Percentiles rank a stretch among this genome's conserved stretches.
phyloP scores from a whole-genome alignment of 345 rosid genomes.

The Brassica napus region DNA sequence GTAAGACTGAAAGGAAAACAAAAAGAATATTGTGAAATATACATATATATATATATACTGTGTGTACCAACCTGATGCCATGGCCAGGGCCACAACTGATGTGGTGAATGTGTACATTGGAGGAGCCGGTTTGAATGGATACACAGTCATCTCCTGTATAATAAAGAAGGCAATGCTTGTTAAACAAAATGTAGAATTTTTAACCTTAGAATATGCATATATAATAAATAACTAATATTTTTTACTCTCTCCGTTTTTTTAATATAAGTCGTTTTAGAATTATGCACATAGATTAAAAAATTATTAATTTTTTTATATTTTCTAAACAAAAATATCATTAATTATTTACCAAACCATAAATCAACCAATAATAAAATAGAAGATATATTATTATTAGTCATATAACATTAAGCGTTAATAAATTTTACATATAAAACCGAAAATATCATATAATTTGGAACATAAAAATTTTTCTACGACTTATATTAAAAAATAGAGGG shows the following conservation, averaged over 20 bases:
- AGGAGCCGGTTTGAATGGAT: constrained; percentile 87
- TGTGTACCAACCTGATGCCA: constrained; percentile 68
- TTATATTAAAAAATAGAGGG: too few species aligned
- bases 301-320: too few species aligned
- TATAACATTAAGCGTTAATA: too few species aligned
- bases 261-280: too few species aligned
- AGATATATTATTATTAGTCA: too few species aligned
- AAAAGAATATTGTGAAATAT: neutral
- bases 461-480: too few species aligned
- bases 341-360: too few species aligned
- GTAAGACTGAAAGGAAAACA: neutral
- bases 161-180: neutral
- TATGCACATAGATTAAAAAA: too few species aligned
- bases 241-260: neutral
- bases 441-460: too few species aligned
- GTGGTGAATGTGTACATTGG: constrained; percentile 71
- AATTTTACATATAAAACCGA: too few species aligned
- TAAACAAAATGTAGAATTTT: neutral
- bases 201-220: neutral
- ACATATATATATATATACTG: neutral
- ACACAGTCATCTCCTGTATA: constrained; percentile 85
- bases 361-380: too few species aligned
- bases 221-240: neutral
- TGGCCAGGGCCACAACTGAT: constrained; percentile 92
- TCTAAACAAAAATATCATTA: too few species aligned